Conservation (phyloP, 768 basidiomycete genomes). For the Chalciporus sphaerocephalus region DNA sequence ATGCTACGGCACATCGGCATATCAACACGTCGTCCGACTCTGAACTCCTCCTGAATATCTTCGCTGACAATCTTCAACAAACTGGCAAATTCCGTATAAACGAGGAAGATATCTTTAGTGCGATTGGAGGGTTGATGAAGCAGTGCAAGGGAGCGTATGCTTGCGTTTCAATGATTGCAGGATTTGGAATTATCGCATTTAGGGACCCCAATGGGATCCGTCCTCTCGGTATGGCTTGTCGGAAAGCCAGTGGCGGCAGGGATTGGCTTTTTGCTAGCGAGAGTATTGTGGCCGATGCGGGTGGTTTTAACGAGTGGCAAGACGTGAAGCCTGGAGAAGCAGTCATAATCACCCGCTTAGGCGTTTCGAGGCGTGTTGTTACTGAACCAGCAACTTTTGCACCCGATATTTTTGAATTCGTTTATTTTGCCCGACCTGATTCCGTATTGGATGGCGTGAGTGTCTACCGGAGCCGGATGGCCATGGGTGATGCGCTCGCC, state of each 20-base stretch:
- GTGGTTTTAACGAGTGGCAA: slow-evolving; percentile 88
- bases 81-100: slow-evolving; percentile 99
- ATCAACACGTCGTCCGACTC: slow-evolving; percentile 99
- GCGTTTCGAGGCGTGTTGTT: slow-evolving; percentile 72
- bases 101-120: slow-evolving; percentile 97
- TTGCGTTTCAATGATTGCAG: slow-evolving; percentile 97
- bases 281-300: slow-evolving; percentile 93
- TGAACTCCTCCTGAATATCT: slow-evolving; percentile 93
- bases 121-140: slow-evolving; percentile 83
- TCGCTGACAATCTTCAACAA: slow-evolving; percentile 95
- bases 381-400: slow-evolving; percentile 72
- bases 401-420: slow-evolving; percentile 98
- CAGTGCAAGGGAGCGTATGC: slow-evolving; percentile 93
- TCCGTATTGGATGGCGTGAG: slow-evolving; percentile 96
- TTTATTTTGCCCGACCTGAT: slow-evolving; percentile 97
- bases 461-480: slow-evolving; percentile 97
- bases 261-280: slow-evolving; percentile 95
- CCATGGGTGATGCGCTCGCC: slow-evolving; percentile 96
- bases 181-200: slow-evolving; percentile 97
- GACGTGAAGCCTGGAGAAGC: slow-evolving; percentile 95
- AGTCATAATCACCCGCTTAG: slow-evolving; percentile 84
- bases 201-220: slow-evolving; percentile 97
- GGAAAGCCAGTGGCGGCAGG: slow-evolving; percentile 52
- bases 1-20: slow-evolving; percentile 93
- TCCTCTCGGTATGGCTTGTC: slow-evolving; percentile 80